phyloP scores from a whole-genome alignment of 2,329 filamentous ascomycete species.

The Microthyrium microscopicum region DNA sequence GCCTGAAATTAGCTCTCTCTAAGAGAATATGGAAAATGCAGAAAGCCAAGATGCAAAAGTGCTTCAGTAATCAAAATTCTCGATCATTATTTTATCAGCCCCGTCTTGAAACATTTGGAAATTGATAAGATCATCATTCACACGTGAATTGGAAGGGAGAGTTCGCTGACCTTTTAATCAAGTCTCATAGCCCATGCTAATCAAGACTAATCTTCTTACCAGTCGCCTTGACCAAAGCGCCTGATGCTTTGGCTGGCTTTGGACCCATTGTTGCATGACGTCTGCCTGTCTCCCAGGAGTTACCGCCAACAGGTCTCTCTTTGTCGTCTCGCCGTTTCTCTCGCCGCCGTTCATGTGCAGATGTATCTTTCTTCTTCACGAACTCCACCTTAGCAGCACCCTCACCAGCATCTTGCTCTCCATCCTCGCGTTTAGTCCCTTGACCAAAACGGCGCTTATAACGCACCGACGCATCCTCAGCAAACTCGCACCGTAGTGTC shows the following conservation, averaged over 20 bases:
- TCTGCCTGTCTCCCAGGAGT: conserved; percentile 28
- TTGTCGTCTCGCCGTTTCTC: conserved; percentile 17
- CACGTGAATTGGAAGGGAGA: too few species aligned
- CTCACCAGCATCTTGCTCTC: conserved; percentile 13
- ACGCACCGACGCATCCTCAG: conserved; percentile 72
- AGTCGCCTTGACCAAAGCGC: conserved; percentile 58
- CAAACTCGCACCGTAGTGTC: conserved; percentile 74
- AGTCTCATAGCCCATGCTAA: too few species aligned
- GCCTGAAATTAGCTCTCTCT: not conserved
- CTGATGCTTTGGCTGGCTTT: conserved; percentile 48
- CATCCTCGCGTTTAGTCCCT: conserved; percentile 25
- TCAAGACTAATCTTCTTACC: conserved; percentile 78
- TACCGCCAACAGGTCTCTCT: conserved; percentile 19
- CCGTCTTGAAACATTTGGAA: conserved; percentile 4
- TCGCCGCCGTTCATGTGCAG: conserved; percentile 10
- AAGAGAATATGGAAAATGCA: not conserved
- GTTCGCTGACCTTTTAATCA: too few species aligned
- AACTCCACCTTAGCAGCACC: conserved; percentile 15
- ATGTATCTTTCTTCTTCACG: conserved; percentile 12
- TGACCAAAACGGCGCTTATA: conserved; percentile 93
- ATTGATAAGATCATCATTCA: too few species aligned
- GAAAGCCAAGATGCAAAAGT: not conserved
- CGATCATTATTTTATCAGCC: conserved; percentile 1
- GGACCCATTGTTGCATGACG: conserved; percentile 26
- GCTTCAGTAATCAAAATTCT: not conserved